A percentile compares a stretch with the other conserved stretches of the same genome.
Evolutionary conservation across 2,329 filamentous ascomycete species (phyloP).

Genomic region (Ophiocordyceps sinensis): DNA sequence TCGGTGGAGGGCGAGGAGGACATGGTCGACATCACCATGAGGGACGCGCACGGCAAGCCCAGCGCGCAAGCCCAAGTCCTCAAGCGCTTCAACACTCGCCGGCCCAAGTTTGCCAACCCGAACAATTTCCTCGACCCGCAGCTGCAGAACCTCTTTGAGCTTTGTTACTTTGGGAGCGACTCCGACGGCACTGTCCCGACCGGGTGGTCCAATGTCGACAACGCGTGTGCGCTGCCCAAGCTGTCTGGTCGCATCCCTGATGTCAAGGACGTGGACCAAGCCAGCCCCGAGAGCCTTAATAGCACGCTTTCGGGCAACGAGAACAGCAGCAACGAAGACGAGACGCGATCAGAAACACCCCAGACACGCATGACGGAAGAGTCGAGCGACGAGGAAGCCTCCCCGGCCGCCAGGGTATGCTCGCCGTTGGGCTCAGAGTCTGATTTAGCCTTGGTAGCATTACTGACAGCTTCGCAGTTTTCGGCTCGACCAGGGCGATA

Average conservation of each 20-base stretch:
- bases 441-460: background rate
- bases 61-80: conserved; percentile 22
- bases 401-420: conserved; percentile 12
- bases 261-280: conserved; percentile 30
- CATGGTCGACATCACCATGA: conserved; percentile 81
- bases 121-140: conserved; percentile 43
- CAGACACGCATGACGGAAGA: conserved; percentile 45
- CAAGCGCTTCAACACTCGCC: conserved; percentile 31
- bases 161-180: conserved; percentile 48
- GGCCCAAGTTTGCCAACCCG: conserved; percentile 38
- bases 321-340: conserved; percentile 38
- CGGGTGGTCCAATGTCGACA: conserved; percentile 51
- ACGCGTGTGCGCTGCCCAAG: conserved; percentile 42
- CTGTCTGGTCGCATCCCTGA: conserved; percentile 31
- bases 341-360: conserved; percentile 13
- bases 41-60: conserved; percentile 31
- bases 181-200: conserved; percentile 48
- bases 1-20: conserved; percentile 84
- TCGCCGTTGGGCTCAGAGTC: background rate
- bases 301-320: conserved; percentile 34
- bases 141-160: conserved; percentile 60
- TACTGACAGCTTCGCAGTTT: conserved; percentile 6
- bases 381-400: conserved; percentile 38
- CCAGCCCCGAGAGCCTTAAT: conserved; percentile 32
- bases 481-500: conserved; percentile 7